Conservation (phyloP, 129 eudicot genomes). For the Glebionis coronaria region DNA sequence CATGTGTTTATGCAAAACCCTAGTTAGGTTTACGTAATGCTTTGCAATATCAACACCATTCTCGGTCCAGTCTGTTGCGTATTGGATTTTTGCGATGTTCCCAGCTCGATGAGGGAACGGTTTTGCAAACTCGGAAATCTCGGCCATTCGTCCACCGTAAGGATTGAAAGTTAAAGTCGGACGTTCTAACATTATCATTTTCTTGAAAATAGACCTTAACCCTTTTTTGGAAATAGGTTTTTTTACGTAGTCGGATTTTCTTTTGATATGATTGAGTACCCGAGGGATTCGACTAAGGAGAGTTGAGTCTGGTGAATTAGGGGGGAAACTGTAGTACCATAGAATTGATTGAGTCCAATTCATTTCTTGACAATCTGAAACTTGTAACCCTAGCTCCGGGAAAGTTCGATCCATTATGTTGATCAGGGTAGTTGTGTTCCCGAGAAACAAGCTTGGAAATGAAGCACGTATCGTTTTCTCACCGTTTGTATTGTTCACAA, state of each 20-base stretch:
- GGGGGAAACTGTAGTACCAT: conserved; percentile 27
- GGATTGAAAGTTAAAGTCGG: conserved; percentile 36
- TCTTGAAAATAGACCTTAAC: conserved; percentile 25
- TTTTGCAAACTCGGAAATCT: conserved; percentile 36
- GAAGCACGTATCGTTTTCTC: conserved; percentile 27
- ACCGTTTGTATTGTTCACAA: conserved; percentile 20
- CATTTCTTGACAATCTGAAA: conserved; percentile 41
- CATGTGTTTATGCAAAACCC: conserved; percentile 37
- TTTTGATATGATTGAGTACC: conserved; percentile 18
- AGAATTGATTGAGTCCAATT: conserved; percentile 44
- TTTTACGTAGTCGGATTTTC: conserved; percentile 45
- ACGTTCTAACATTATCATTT: conserved; percentile 25
- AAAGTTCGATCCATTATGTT: too few species aligned
- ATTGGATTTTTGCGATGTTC: conserved; percentile 40
- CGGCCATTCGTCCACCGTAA: conserved; percentile 50
- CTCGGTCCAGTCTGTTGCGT: conserved; percentile 32
- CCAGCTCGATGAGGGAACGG: conserved; percentile 51
- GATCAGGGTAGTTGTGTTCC: conserved; percentile 1
- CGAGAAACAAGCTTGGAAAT: conserved; percentile 40
- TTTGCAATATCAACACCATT: conserved; percentile 21
- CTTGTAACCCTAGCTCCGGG: conserved; percentile 26
- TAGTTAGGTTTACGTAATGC: conserved; percentile 26
- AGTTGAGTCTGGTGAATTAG: conserved; percentile 17
- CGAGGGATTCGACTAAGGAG: conserved; percentile 22
- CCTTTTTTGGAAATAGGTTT: conserved; percentile 34